Conservation (phyloP, 2,329 filamentous ascomycete genomes). For the Cladophialophora chaetospira region DNA sequence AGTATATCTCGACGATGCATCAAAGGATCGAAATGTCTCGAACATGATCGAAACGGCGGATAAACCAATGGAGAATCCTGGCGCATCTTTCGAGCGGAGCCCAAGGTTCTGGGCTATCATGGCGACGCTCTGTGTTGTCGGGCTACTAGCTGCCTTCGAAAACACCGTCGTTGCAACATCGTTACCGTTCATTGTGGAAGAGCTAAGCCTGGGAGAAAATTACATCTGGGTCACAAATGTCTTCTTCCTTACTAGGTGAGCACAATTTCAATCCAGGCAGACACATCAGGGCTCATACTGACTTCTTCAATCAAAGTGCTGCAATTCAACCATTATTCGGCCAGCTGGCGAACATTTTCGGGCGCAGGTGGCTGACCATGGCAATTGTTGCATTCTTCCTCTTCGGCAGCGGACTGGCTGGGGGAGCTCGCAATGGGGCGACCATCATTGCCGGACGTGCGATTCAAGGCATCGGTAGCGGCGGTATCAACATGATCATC, state of each 20-base stretch:
- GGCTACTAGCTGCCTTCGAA: slow-evolving; percentile 40
- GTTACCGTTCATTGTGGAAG: slow-evolving; percentile 42
- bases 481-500: slow-evolving; percentile 48
- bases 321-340: slow-evolving; percentile 38
- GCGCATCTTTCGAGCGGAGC: neutral
- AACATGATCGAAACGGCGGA: neutral
- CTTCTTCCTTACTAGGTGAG: slow-evolving; percentile 27
- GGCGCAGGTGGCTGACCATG: slow-evolving; percentile 48
- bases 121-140: slow-evolving; percentile 22
- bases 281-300: too few species aligned
- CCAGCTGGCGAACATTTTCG: slow-evolving; percentile 55
- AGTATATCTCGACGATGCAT: neutral
- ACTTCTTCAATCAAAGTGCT: neutral
- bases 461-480: slow-evolving; percentile 56
- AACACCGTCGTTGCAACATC: slow-evolving; percentile 45
- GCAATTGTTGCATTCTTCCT: slow-evolving; percentile 50
- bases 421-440: slow-evolving; percentile 35
- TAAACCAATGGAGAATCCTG: neutral
- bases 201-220: slow-evolving; percentile 35
- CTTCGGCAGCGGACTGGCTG: slow-evolving; percentile 56
- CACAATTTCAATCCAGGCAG: neutral
- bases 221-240: slow-evolving; percentile 43
- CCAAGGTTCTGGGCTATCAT: slow-evolving; percentile 11
- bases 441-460: slow-evolving; percentile 60
- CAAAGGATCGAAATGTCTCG: neutral